Percentiles rank a stretch among this genome's conserved stretches.
Conservation (phyloP, 768 basidiomycete genomes). For the Phylloporus sp. region DNA sequence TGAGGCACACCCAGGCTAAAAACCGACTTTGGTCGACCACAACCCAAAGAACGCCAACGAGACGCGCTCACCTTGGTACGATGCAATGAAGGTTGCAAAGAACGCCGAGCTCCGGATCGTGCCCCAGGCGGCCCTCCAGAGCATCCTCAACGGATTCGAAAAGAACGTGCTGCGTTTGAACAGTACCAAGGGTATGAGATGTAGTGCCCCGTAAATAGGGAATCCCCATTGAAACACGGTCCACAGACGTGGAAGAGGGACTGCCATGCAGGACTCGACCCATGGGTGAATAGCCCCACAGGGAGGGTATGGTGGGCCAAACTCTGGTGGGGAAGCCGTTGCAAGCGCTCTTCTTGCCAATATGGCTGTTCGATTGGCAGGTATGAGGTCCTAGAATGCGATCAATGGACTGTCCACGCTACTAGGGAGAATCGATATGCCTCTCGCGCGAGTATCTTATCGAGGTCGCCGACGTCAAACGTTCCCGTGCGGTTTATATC, state of each 20-base stretch:
- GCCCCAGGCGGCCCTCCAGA: slow-evolving; percentile 61
- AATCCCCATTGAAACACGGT: slow-evolving; percentile 81
- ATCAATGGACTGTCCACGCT: background rate
- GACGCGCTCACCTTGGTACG: slow-evolving; percentile 66
- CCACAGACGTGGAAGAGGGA: slow-evolving; percentile 57
- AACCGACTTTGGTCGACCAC: background rate
- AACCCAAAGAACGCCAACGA: background rate
- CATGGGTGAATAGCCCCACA: slow-evolving; percentile 80
- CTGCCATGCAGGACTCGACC: slow-evolving; percentile 44
- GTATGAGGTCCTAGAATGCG: slow-evolving; percentile 47
- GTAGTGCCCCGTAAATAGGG: slow-evolving; percentile 82
- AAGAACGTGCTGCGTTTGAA: slow-evolving; percentile 70
- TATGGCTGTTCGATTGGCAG: slow-evolving; percentile 47
- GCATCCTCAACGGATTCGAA: slow-evolving; percentile 59
- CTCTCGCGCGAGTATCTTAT: slow-evolving; percentile 44
- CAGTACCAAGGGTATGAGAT: slow-evolving; percentile 80
- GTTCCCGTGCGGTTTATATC: slow-evolving; percentile 53
- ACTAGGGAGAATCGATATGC: slow-evolving; percentile 32
- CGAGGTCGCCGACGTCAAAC: slow-evolving; percentile 53
- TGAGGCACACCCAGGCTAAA: slow-evolving; percentile 63
- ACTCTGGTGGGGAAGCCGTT: slow-evolving; percentile 32
- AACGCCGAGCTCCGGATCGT: slow-evolving; percentile 84
- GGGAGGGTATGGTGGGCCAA: slow-evolving; percentile 49
- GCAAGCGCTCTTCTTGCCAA: slow-evolving; percentile 38
- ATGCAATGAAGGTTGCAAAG: slow-evolving; percentile 73